A percentile compares a stretch with the other conserved stretches of the same genome.
Evolutionary conservation across 2,329 filamentous ascomycete species (phyloP).

Genomic region (Colletotrichum aenigma): DNA sequence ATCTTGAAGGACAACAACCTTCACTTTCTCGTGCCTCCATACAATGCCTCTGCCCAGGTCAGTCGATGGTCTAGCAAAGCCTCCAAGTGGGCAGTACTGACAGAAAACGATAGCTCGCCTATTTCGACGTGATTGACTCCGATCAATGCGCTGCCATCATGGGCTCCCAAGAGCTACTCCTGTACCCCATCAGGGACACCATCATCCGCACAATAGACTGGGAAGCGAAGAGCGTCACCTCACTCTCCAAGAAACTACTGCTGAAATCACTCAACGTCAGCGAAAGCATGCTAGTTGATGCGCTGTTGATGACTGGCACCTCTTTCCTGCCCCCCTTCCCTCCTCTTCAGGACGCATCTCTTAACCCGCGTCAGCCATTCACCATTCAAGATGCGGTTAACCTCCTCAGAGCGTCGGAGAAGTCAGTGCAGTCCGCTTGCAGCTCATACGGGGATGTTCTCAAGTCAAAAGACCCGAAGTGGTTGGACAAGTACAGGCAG

Average conservation of each 20-base stretch:
- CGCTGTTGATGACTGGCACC: conserved; percentile 81
- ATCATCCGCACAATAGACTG: conserved; percentile 73
- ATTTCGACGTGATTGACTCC: conserved; percentile 72
- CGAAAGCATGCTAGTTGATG: conserved; percentile 81
- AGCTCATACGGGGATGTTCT: conserved; percentile 81
- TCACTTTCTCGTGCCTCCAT: conserved; percentile 83
- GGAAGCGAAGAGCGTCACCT: conserved; percentile 67
- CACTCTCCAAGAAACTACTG: conserved; percentile 70
- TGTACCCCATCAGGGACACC: conserved; percentile 82
- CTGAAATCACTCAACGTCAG: conserved; percentile 69
- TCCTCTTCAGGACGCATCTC: conserved; percentile 65
- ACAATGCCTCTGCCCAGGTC: conserved; percentile 87
- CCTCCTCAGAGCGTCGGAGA: conserved; percentile 73
- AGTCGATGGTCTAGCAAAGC: conserved; percentile 24
- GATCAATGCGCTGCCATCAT: conserved; percentile 78
- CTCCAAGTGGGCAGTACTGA: conserved; percentile 28
- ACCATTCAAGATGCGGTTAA: conserved; percentile 79
- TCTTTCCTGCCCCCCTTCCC: conserved; percentile 82
- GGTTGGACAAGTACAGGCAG: conserved; percentile 85
- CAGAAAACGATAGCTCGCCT: conserved; percentile 66
- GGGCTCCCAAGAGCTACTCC: conserved; percentile 82
- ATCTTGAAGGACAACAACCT: conserved; percentile 73
- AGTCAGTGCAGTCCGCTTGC: conserved; percentile 75
- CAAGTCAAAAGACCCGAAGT: conserved; percentile 72
- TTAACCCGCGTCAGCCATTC: conserved; percentile 59